These are phyloP conservation scores for Nitzschia sp. DNA, from an alignment of 108 stramenopile genomes.

Conservation along the genomic window DNA sequence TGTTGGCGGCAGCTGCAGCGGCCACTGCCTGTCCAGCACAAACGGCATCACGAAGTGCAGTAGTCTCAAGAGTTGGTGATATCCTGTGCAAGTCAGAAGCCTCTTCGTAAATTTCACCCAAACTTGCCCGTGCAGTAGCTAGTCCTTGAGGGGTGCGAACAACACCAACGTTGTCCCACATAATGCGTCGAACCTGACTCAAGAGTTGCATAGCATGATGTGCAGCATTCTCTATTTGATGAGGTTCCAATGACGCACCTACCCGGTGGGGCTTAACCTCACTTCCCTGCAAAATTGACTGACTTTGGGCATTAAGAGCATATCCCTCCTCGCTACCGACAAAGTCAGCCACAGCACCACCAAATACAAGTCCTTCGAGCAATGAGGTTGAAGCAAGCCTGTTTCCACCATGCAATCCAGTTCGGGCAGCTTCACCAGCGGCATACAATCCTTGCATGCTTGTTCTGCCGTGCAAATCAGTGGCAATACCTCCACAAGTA, in stretches of 20 bases:
- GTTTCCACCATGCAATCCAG: conserved; percentile 94
- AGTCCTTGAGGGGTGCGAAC: conserved; percentile 79
- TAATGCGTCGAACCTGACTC: conserved; percentile 56
- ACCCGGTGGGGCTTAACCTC: not conserved
- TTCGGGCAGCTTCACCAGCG: conserved; percentile 91
- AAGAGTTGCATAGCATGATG: conserved; percentile 54
- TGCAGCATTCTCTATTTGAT: conserved; percentile 37
- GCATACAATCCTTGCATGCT: conserved; percentile 69
- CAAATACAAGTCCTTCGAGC: conserved; percentile 93
- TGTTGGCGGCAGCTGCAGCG: conserved; percentile 60
- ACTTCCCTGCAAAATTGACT: conserved; percentile 5
- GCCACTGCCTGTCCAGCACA: conserved; percentile 75
- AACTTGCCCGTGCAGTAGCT: conserved; percentile 53
- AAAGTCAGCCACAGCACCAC: conserved; percentile 82
- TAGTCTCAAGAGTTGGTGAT: conserved; percentile 55
- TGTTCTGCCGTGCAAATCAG: conserved; percentile 78
- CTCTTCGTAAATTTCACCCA: conserved; percentile 56
- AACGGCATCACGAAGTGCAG: conserved; percentile 78
- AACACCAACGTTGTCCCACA: conserved; percentile 94
- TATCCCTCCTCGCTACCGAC: conserved; percentile 45
- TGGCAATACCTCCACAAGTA: conserved; percentile 88
- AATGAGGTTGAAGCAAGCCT: conserved; percentile 91
- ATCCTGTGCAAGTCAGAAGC: conserved; percentile 54
- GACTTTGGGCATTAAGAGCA: conserved; percentile 6
- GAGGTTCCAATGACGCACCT: conserved; percentile 19